Evolutionary conservation across 1,284 basidiomycete species (phyloP), one percentile per base, ranked within the genome.

Genomic region (Puccinia horiana): DNA sequence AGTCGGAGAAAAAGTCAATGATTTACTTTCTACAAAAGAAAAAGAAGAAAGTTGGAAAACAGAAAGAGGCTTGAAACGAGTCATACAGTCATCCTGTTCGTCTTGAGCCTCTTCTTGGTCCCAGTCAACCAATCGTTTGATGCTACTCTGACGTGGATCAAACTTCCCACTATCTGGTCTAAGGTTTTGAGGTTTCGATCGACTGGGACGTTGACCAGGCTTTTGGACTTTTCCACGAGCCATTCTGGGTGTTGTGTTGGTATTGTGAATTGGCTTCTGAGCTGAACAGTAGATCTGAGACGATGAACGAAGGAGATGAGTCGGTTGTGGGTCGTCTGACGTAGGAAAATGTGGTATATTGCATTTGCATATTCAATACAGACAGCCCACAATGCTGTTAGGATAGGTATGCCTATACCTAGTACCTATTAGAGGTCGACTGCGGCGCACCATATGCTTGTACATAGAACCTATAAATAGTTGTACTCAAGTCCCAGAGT

Each of bases 31-130:
- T n/a, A n/a, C n/a, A n/a, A n/a, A n/a, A n/a, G n/a, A n/a, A n/a
- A n/a, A n/a, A n/a, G n/a, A n/a, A 44, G 42, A 12, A 14, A 42
- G 5, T 54, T 12, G 44, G 23, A 1, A 26, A 20, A 44, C n/a
- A 35, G 49, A 42, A 58, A 35, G 1, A 35, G 35, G 11, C 23
- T 67, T n/a, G 26, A 11, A 42, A 42, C 0, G 52, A 52, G 6
- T 32, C 58, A 35, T 74, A 81, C 79, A 81, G 23, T 81, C 54
- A 54, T 81, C 79, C 73, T 81, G 49, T 29, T 81, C 79, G 47
- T 81, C 79, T 52, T 44, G 40, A 32, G 73, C 56, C 12, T 81
- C 78, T 37, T 80, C 78, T 70, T 80, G 65, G 56, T 80, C 67
- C 78, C 79, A 81, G 29, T 74, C 70, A 23, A 42, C 44, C 40